Base-by-base conservation (phyloP, 2,329 filamentous ascomycete genomes). In the Pestalotiopsis sp. region DNA sequence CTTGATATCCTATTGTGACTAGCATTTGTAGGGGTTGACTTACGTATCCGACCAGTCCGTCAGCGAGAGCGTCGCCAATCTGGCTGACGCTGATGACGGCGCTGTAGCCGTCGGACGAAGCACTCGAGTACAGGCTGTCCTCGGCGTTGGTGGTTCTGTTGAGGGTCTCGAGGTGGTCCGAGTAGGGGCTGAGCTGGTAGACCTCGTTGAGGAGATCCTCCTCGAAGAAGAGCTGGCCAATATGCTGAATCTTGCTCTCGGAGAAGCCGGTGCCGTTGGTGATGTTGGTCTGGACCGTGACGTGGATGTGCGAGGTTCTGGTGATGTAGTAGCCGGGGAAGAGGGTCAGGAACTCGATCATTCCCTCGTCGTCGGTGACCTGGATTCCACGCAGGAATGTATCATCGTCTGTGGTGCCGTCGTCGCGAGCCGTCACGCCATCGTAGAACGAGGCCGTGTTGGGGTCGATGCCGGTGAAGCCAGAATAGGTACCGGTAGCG, bases 341-440 rank as follows among this genome's bases (percentile, higher is more conserved):
- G 13, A 58, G 41, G 49, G 64, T 58, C 31, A 65, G 25, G 31
- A 65, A 65, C 20, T 65, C 64, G 7, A 45, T 45, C 64, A 65
- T 65, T 2, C 64, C 64, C 45, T 65, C 64, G 23, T 55, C 45
- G 31, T 65, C 64, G 23, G 64, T 65, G 27, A 65, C 36, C 31
- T 65, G 49, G 25, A 65, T 65, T 31, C 64, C 64, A n/a, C 64
- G 64, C 23, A 65, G 64, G 64, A 65, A 65, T 3, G 64, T 65
- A 1, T 65, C 64, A 27, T 65, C 64, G 12, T 65, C 64, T 14
- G 64, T 65, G 25, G 64, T 65, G 38, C 64, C 64, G n/a, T 65
- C 64, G n/a, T 7, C 25, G n/a, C 64, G 64, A 4, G 31, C 25
- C 11, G 45, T 57, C 49, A 45, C 52, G 27, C 64, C 64, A 23